These are phyloP conservation scores for Dipteronia sinensis DNA, from an alignment of 345 rosid genomes.

Conservation along the genomic window DNA sequence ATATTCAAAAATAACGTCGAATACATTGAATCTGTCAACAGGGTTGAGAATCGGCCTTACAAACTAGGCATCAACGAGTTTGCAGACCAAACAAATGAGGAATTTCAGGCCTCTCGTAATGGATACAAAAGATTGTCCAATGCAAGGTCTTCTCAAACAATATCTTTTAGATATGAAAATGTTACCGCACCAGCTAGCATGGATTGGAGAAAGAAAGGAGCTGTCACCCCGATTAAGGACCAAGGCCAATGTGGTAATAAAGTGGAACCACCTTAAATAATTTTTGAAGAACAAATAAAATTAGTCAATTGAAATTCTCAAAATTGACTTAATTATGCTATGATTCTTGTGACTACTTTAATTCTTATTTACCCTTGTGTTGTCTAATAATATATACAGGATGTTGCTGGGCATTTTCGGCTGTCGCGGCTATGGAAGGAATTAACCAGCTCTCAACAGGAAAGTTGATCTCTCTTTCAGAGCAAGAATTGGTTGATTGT, in stretches of 20 bases:
- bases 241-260: conserved; percentile 42
- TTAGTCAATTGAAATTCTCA: not conserved
- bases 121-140: conserved; percentile 12
- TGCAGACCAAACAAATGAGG: conserved; percentile 36
- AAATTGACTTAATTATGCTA: too few relatives aligned
- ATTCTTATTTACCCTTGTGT: not conserved
- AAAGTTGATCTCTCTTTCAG: conserved; percentile 26
- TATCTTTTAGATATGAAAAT: conserved; percentile 18
- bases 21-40: conserved; percentile 36
- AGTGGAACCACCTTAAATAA: not conserved
- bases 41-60: conserved; percentile 24
- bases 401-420: conserved; percentile 32
- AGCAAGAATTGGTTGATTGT: conserved; percentile 41
- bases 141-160: not conserved
- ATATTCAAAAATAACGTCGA: conserved; percentile 40
- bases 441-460: conserved; percentile 12
- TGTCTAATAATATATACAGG: conserved; percentile 7
- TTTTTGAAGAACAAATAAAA: not conserved
- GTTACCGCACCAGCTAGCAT: conserved; percentile 9
- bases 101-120: conserved; percentile 10
- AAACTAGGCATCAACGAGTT: conserved; percentile 38
- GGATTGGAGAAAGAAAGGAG: conserved; percentile 40
- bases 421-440: conserved; percentile 26
- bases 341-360: not conserved
- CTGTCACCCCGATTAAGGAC: conserved; percentile 40